Base-by-base conservation (phyloP, 1,284 basidiomycete species). In the Moesziomyces antarcticus region DNA sequence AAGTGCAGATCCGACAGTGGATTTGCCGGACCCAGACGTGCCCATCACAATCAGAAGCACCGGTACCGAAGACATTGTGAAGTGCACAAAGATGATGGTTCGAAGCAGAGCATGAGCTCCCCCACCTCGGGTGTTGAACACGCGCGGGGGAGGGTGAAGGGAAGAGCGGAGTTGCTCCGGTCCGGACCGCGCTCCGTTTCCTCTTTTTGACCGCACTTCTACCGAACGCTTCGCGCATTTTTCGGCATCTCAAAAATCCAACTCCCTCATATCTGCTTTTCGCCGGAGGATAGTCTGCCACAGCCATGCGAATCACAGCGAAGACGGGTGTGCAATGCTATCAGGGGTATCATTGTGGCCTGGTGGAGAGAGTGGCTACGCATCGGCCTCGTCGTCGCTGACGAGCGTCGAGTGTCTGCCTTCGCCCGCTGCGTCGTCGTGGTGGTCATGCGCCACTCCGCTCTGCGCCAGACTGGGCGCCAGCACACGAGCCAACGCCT, bases 1-100 rank as follows among this genome's bases (percentile, higher is more conserved):
- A 25, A 96, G 86, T 4, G 89, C 89, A 4, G 81, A 73, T 0
- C 92, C 94, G 10, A 96, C 87, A 0, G 94, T 96, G 3, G 92
- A 92, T 85, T 97, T 97, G n/a, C 94, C 94, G 0, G 47, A 63
- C 10, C 69, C 78, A 22, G 73, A 80, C 1, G 77, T 78, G n/a
- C 79, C 77, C 79, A 73, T 73, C 22, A 73, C 65, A 6, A 73
- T 59, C 9, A 73, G 21, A 8, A 73, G 47, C 20, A 59, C 67
- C 0, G 70, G 59, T 3, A 27, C 21, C 16, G 45, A 25, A 25
- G 24, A n/a, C 50, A 50, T 57, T 5, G 18, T 43, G 5, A 6
- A 3, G 24, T 25, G 1, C 24, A 25, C 30, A 33, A 20, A 51
- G 49, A 22, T 27, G 40, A 14, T 30, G 30, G 27, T n/a, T 37